phyloP scores from a whole-genome alignment of 495 filamentous ascomycete genomes.

The Peziza echinospora region DNA sequence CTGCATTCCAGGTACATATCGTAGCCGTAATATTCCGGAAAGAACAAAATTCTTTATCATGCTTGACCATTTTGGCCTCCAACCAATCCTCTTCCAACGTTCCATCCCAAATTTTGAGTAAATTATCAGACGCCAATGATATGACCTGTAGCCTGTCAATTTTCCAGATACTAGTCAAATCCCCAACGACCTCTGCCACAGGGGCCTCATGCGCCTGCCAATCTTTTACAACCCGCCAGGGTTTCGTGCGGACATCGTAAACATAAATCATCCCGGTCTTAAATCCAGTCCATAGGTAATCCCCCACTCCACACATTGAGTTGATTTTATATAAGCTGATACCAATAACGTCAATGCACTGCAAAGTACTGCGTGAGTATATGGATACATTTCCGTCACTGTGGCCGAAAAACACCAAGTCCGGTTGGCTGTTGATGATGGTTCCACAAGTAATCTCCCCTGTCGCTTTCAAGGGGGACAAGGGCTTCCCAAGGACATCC shows the following conservation, averaged over 20 bases:
- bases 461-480: conserved; percentile 34
- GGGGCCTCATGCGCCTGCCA: conserved; percentile 79
- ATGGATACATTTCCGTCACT: conserved; percentile 83
- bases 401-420: conserved; percentile 77
- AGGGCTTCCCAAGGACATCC: conserved; percentile 44
- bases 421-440: conserved; percentile 47
- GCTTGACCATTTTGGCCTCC: conserved; percentile 62
- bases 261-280: conserved; percentile 91
- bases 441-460: conserved; percentile 82
- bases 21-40: conserved; percentile 60
- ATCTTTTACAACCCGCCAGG: conserved; percentile 81
- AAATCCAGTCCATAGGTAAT: conserved; percentile 80
- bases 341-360: conserved; percentile 54
- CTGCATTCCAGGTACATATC: conserved; percentile 90
- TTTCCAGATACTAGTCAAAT: conserved; percentile 67
- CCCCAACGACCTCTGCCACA: conserved; percentile 51
- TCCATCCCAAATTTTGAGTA: conserved; percentile 76
- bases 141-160: conserved; percentile 68
- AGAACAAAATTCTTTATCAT: conserved; percentile 58
- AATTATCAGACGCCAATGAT: conserved; percentile 75
- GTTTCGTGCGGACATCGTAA: conserved; percentile 60
- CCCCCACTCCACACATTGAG: conserved; percentile 59
- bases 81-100: conserved; percentile 87
- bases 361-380: conserved; percentile 53
- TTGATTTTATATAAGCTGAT: conserved; percentile 93